phyloP scores from a whole-genome alignment of 2,329 filamentous ascomycete genomes.

The Fusarium protoensiforme region DNA sequence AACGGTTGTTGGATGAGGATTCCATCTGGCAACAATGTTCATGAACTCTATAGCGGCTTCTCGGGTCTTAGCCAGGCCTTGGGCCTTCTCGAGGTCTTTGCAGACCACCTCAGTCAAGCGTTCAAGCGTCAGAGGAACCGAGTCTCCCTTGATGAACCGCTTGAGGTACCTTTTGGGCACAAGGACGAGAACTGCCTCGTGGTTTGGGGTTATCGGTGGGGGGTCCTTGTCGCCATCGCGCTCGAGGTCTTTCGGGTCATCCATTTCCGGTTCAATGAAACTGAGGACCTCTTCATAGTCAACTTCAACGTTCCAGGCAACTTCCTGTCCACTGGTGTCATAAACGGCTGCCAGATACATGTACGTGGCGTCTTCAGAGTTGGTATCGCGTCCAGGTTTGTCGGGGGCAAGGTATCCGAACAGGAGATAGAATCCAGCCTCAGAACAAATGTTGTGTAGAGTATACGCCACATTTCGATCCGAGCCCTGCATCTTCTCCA shows the following conservation, averaged over 20 bases:
- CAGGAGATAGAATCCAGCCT: constrained; percentile 19
- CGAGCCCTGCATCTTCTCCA: constrained; percentile 15
- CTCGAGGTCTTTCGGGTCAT: background rate
- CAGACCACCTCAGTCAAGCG: constrained; percentile 4
- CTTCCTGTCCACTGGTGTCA: background rate
- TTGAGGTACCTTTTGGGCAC: background rate
- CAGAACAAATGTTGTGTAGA: constrained; percentile 8
- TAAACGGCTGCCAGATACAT: background rate
- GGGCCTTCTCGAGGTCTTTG: constrained; percentile 1
- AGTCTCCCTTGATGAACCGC: background rate
- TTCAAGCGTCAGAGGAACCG: background rate
- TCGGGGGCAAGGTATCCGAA: constrained; percentile 12
- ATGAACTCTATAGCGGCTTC: background rate
- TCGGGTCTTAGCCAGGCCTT: background rate
- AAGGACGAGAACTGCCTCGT: constrained; percentile 14
- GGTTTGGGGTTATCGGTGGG: background rate
- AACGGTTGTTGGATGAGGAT: background rate
- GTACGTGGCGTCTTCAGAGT: background rate
- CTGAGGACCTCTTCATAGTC: background rate
- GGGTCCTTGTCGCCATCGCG: constrained; percentile 5
- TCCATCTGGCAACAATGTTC: background rate
- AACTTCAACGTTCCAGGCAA: background rate
- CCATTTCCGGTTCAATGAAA: background rate
- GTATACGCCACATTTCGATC: constrained; percentile 11
- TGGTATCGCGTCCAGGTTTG: background rate